These are phyloP conservation scores for Rhodotorula kratochvilovae DNA, from an alignment of 768 basidiomycete species.

Conservation along the genomic window DNA sequence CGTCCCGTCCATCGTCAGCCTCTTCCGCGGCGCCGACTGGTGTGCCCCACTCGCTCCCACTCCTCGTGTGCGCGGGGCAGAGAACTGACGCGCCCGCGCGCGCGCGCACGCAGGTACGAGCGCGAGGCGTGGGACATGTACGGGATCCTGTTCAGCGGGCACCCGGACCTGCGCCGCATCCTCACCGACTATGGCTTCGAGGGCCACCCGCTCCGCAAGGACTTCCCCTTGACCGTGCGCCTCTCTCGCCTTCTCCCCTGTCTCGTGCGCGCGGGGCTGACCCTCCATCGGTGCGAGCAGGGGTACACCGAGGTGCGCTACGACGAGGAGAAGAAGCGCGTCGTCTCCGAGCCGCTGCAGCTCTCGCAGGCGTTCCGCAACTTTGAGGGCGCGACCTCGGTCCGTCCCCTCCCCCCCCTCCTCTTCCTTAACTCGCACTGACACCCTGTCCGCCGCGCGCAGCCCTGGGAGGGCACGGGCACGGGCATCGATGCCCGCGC, in stretches of 20 bases:
- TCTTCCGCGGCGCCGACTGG: conserved; percentile 95
- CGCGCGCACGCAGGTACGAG: conserved; percentile 65
- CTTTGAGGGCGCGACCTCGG: conserved; percentile 60
- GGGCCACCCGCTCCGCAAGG: conserved; percentile 93
- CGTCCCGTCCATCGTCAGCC: conserved; percentile 70
- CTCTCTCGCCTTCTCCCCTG: not conserved
- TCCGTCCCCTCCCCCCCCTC: not conserved
- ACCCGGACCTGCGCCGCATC: conserved; percentile 97
- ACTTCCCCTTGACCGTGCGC: conserved; percentile 91
- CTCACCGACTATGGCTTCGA: conserved; percentile 87
- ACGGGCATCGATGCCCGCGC: conserved; percentile 60
- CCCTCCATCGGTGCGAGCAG: conserved; percentile 50
- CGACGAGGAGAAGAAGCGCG: conserved; percentile 59
- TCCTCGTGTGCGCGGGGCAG: too few species aligned
- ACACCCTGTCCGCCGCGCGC: conserved; percentile 50
- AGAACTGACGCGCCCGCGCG: too few species aligned
- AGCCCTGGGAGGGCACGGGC: conserved; percentile 93
- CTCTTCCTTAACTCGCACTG: not conserved
- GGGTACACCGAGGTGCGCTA: conserved; percentile 99
- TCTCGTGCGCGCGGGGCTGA: not conserved
- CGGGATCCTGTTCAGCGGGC: conserved; percentile 91
- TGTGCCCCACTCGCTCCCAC: conserved; percentile 46
- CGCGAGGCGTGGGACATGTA: conserved; percentile 97
- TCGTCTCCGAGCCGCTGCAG: conserved; percentile 73
- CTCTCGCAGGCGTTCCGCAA: conserved; percentile 98